Conservation (phyloP, 371 early-diverging fungal genomes). For the Batkoa obscura region DNA sequence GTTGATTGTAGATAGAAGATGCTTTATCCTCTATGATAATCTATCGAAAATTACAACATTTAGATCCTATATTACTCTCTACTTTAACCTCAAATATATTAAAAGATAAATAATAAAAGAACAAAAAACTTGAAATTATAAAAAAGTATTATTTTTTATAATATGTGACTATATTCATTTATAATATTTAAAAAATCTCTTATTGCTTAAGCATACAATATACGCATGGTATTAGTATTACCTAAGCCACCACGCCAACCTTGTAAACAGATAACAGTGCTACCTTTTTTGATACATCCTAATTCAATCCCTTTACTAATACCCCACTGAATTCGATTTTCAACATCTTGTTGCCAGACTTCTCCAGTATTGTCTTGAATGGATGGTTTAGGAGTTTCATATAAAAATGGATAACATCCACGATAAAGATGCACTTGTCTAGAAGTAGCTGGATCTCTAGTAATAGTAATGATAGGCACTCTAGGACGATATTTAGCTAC, state of each 20-base stretch:
- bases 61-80: conserved; percentile 5
- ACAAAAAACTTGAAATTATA: too few relatives aligned
- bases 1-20: conserved; percentile 41
- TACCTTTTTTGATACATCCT: conserved; percentile 40
- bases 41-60: conserved; percentile 52
- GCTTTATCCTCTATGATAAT: conserved; percentile 77
- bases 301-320: conserved; percentile 27
- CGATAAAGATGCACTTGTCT: conserved; percentile 72
- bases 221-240: conserved; percentile 70
- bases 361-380: conserved; percentile 16
- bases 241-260: conserved; percentile 67
- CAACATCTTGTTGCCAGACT: conserved; percentile 75
- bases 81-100: too few relatives aligned
- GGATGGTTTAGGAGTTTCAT: conserved; percentile 30
- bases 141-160: too few relatives aligned
- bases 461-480: conserved; percentile 81
- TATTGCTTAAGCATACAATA: conserved; percentile 18
- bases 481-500: conserved; percentile 89
- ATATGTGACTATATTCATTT: too few relatives aligned
- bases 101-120: too few relatives aligned
- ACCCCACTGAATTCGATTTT: conserved; percentile 54
- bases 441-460: conserved; percentile 65
- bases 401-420: conserved; percentile 81
- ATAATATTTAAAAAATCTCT: too few relatives aligned
- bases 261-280: conserved; percentile 60